Evolutionary conservation across 1,284 basidiomycete genomes (phyloP).

Genomic region (Austroboletus novae-zelandiae): DNA sequence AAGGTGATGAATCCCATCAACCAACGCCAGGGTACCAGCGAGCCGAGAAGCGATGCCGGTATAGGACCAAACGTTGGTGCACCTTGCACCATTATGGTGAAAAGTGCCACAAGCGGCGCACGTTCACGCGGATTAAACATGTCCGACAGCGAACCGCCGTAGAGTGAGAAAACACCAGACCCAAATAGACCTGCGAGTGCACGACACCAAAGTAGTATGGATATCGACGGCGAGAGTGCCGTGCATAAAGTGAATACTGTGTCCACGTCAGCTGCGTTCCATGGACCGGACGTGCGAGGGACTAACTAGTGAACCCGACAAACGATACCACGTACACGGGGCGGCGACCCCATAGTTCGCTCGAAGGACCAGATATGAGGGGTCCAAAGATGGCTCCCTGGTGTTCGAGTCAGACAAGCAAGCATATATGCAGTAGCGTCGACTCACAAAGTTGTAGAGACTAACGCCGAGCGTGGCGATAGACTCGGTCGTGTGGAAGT

Average conservation of each 20-base stretch:
- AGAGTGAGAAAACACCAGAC: constrained; percentile 27
- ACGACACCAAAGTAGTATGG: constrained; percentile 15
- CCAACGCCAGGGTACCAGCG: constrained; percentile 27
- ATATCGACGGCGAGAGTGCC: constrained; percentile 19
- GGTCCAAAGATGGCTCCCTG: constrained; percentile 29
- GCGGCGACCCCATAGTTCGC: constrained; percentile 26
- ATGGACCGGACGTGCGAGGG: not conserved
- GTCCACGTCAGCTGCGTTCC: constrained; percentile 6
- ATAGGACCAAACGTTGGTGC: constrained; percentile 29
- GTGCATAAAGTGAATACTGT: too few species aligned
- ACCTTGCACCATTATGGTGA: constrained; percentile 28
- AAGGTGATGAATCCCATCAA: constrained; percentile 22
- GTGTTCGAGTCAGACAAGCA: constrained; percentile 1
- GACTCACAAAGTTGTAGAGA: constrained; percentile 26
- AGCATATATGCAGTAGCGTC: not conserved
- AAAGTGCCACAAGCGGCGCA: constrained; percentile 25
- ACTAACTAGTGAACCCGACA: constrained; percentile 25
- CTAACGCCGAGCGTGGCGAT: constrained; percentile 29
- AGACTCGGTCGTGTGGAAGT: constrained; percentile 20
- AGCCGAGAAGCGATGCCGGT: constrained; percentile 23
- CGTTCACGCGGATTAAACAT: constrained; percentile 29
- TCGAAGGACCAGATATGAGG: constrained; percentile 24
- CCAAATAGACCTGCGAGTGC: constrained; percentile 23
- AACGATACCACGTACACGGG: constrained; percentile 23
- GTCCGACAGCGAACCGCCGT: constrained; percentile 28